A percentile compares a stretch with the other conserved stretches of the same genome.
phyloP scores from a whole-genome alignment of 768 basidiomycete species.

The Lyophyllum atratum region DNA sequence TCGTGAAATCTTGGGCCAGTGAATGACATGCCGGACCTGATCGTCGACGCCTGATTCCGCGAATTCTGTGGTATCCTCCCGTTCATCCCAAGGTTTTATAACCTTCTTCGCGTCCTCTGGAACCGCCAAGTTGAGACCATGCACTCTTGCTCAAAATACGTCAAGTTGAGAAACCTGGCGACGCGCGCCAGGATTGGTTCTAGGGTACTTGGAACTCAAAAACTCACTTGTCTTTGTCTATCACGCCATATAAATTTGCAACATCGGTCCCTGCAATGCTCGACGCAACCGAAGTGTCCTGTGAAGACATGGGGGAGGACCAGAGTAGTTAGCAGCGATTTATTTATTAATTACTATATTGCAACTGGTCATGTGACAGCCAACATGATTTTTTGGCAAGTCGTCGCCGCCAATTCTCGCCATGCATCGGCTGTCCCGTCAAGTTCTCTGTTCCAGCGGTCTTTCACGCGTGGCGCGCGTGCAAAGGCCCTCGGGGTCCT shows the following conservation, averaged over 20 bases:
- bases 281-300: constrained; percentile 39
- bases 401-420: constrained; percentile 1
- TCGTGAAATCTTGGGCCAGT: constrained; percentile 10
- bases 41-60: constrained; percentile 85
- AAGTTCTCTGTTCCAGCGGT: constrained; percentile 14
- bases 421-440: constrained; percentile 25
- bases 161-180: constrained; percentile 25
- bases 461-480: constrained; percentile 31
- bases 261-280: constrained; percentile 48
- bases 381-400: constrained; percentile 10
- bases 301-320: constrained; percentile 12
- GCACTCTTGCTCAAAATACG: constrained; percentile 53
- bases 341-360: not conserved
- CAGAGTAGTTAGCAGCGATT: not conserved
- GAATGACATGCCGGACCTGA: constrained; percentile 51
- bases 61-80: constrained; percentile 65
- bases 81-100: constrained; percentile 81
- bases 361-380: constrained; percentile 15
- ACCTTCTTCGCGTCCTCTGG: constrained; percentile 77
- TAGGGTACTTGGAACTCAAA: not conserved
- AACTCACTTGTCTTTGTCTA: constrained; percentile 70
- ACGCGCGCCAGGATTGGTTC: not conserved
- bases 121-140: constrained; percentile 79
- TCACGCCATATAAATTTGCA: constrained; percentile 57
- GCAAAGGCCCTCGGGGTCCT: constrained; percentile 11